Conservation (phyloP, 2,329 filamentous ascomycete species). For the Penicillium glabrum region DNA sequence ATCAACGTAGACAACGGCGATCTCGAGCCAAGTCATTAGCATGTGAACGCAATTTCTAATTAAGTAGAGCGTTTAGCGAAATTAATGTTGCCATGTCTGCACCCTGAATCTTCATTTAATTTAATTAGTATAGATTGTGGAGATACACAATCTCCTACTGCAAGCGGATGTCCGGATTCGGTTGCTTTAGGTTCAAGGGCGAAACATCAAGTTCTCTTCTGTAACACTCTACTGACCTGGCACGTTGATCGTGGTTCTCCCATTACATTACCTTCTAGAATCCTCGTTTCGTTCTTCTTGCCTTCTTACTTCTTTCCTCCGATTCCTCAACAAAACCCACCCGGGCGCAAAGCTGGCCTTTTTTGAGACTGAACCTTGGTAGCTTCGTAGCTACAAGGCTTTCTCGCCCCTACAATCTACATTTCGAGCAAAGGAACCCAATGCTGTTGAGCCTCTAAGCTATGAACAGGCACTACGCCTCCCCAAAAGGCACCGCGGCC, state of each 20-base stretch:
- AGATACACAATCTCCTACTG: constrained; percentile 3
- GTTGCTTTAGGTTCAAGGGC: constrained; percentile 4
- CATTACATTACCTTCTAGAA: background rate
- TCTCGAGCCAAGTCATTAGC: background rate
- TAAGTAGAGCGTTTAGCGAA: background rate
- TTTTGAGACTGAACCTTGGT: constrained; percentile 5
- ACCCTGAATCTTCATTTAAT: background rate
- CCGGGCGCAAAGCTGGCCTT: constrained; percentile 6
- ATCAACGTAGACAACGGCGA: background rate
- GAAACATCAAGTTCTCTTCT: constrained; percentile 7
- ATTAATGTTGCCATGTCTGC: background rate
- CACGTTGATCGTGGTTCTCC: background rate
- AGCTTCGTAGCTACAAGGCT: constrained; percentile 6
- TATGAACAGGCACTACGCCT: constrained; percentile 87
- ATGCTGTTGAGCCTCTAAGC: constrained; percentile 47
- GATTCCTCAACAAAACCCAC: background rate
- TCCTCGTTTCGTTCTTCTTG: constrained; percentile 1
- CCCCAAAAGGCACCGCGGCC: constrained; percentile 70
- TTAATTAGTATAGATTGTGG: background rate
- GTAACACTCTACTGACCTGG: background rate
- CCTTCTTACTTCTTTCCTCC: background rate
- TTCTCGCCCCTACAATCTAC: background rate
- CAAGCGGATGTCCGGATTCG: constrained; percentile 26
- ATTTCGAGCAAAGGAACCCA: constrained; percentile 12
- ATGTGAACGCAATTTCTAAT: background rate